Conservation (phyloP, 2,329 filamentous ascomycete genomes). For the Colletotrichum spaethianum region DNA sequence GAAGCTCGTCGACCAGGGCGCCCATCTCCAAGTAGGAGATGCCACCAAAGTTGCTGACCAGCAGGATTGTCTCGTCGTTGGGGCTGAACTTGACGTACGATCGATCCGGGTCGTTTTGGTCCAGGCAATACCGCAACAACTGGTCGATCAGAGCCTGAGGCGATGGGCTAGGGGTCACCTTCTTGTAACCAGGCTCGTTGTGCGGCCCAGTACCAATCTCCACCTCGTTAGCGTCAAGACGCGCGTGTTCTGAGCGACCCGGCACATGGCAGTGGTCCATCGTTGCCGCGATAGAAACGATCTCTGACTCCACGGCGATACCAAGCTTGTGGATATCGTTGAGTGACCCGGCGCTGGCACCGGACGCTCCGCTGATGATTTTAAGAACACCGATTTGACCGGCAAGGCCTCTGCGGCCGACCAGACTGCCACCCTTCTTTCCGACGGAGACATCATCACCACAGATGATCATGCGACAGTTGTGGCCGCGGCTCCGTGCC, state of each 20-base stretch:
- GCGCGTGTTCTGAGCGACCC: slow-evolving; percentile 64
- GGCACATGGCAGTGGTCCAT: slow-evolving; percentile 74
- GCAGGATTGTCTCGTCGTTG: slow-evolving; percentile 64
- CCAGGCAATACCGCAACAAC: slow-evolving; percentile 73
- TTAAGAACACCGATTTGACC: slow-evolving; percentile 74
- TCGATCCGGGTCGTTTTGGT: slow-evolving; percentile 66
- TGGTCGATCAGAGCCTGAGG: slow-evolving; percentile 66
- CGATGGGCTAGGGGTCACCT: slow-evolving; percentile 66
- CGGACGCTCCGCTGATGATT: slow-evolving; percentile 66
- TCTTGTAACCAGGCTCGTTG: slow-evolving; percentile 75
- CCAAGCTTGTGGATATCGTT: slow-evolving; percentile 67
- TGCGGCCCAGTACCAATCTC: slow-evolving; percentile 78
- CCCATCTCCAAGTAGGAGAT: slow-evolving; percentile 71
- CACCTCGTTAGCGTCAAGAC: slow-evolving; percentile 64
- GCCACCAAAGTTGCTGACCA: slow-evolving; percentile 73
- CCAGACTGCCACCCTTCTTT: slow-evolving; percentile 65
- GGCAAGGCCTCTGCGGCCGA: slow-evolving; percentile 73
- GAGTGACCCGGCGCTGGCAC: slow-evolving; percentile 59
- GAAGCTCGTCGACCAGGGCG: slow-evolving; percentile 67
- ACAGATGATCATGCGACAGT: slow-evolving; percentile 71
- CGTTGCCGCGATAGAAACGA: slow-evolving; percentile 71
- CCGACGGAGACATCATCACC: slow-evolving; percentile 77
- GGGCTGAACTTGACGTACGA: slow-evolving; percentile 63
- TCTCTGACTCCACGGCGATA: slow-evolving; percentile 63
- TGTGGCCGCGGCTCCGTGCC: slow-evolving; percentile 67